Percentiles rank a stretch among this genome's conserved stretches.
phyloP scores from a whole-genome alignment of 2,329 filamentous ascomycete genomes.

The Colletotrichum chlorophyti region DNA sequence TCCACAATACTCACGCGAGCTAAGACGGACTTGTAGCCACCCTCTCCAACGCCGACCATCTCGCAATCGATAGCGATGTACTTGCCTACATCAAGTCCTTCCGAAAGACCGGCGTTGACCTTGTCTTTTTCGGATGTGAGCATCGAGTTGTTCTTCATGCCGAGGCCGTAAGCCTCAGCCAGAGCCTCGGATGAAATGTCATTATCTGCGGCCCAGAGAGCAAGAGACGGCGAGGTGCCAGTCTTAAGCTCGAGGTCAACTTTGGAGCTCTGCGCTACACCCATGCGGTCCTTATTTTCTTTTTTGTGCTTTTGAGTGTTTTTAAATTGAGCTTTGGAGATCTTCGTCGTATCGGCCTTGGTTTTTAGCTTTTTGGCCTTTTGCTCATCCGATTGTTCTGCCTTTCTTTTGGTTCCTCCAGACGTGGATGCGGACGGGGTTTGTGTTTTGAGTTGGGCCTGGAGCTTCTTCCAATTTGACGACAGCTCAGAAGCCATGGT shows the following conservation, averaged over 20 bases:
- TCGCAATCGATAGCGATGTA: constrained; percentile 96
- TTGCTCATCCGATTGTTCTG: constrained; percentile 36
- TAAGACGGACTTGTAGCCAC: constrained; percentile 74
- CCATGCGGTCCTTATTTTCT: constrained; percentile 55
- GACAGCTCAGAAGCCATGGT: constrained; percentile 59
- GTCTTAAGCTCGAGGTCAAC: constrained; percentile 44
- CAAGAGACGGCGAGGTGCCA: constrained; percentile 59
- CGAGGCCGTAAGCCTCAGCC: constrained; percentile 67
- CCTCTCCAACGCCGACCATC: constrained; percentile 89
- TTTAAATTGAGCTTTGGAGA: constrained; percentile 26
- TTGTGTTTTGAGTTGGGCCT: constrained; percentile 64
- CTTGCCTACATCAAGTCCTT: constrained; percentile 77
- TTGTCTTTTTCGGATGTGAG: constrained; percentile 55
- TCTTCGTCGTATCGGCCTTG: constrained; percentile 1
- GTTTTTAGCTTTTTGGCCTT: constrained; percentile 40
- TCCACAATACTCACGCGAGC: constrained; percentile 92
- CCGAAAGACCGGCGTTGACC: constrained; percentile 69
- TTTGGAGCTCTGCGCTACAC: constrained; percentile 59
- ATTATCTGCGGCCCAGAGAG: constrained; percentile 67
- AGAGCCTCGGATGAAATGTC: constrained; percentile 66
- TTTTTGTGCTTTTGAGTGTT: constrained; percentile 26
- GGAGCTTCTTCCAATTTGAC: constrained; percentile 81
- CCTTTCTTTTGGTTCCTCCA: constrained; percentile 47
- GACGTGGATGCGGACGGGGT: constrained; percentile 40
- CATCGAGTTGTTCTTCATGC: constrained; percentile 55